Base-by-base conservation (phyloP, 2,329 filamentous ascomycete species). In the Neodidymelliopsis sp. region DNA sequence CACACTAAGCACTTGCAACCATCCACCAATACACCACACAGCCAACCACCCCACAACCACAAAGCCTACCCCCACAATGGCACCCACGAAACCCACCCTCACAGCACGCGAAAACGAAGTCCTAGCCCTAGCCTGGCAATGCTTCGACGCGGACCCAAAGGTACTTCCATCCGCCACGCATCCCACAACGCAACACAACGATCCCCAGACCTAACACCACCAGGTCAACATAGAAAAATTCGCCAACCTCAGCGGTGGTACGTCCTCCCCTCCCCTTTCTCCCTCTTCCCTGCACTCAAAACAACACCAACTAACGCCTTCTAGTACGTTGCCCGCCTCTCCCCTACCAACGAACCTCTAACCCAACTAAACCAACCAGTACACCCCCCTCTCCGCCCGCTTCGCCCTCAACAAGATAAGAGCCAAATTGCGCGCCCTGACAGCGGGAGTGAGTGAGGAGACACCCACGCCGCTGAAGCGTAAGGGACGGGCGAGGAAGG, bases 41-140 rank as follows among this genome's bases (percentile, higher is more conserved):
- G 11, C 8, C 27, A 28, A n/a, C 27, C 13, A 31, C 5, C 13
- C 25, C 0, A 12, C 22, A 13, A 15, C 16, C 33, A 25, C 28
- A 15, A 12, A n/a, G n/a, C n/a, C n/a, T n/a, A n/a, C n/a, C n/a
- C n/a, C n/a, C 18, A 30, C n/a, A 11, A 40, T 47, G 44, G 10
- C 27, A 3, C 10, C 30, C 9, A 41, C 39, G n/a, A 56, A 60
- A 6, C 18, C 29, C 0, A 34, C 12, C 12, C 54, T 71, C 35
- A 49, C 60, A 0, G 7, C 60, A 6, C 64, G 66, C 27, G 68
- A 70, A 34, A 65, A 58, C 41, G 59, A 70, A 39, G 57, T 65
- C 11, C 61, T 71, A 7, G 66, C 66, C 0, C 43, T 70, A 0
- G 60, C 66, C 4, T 72, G 69, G 70, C 66, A 68, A 30, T 72